Percentiles rank a stretch among this genome's conserved stretches.
Conservation (phyloP, 306 rosid species). For the Corylus heterophylla region DNA sequence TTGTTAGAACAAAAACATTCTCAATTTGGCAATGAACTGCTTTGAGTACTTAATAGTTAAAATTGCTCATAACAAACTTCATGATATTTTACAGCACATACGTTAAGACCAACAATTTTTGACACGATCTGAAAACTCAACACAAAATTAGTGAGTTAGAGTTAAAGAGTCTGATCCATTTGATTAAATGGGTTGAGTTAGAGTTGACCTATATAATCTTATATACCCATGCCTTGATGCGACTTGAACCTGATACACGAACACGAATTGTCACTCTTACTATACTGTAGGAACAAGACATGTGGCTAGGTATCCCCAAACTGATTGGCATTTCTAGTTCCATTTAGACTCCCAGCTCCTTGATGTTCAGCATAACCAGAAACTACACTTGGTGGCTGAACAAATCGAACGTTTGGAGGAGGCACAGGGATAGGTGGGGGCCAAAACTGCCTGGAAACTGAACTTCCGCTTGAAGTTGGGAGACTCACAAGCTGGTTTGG, state of each 20-base stretch:
- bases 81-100: not conserved
- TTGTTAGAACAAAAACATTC: not conserved
- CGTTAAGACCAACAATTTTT: too few species aligned
- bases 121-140: too few species aligned
- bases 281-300: not conserved
- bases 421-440: slow-evolving; percentile 40
- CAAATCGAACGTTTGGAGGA: slow-evolving; percentile 38
- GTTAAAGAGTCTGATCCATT: too few species aligned
- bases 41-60: not conserved
- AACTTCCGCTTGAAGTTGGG: slow-evolving; percentile 38
- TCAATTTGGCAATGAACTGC: not conserved
- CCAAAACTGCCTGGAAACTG: slow-evolving; percentile 39
- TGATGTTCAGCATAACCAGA: slow-evolving; percentile 37
- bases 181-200: too few species aligned
- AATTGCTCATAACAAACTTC: not conserved
- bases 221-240: too few species aligned
- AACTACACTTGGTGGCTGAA: slow-evolving; percentile 41
- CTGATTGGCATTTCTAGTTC: slow-evolving; percentile 23
- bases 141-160: too few species aligned
- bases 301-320: slow-evolving; percentile 15
- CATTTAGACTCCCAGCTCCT: slow-evolving; percentile 22
- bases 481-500: slow-evolving; percentile 49
- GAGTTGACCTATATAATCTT: too few species aligned
- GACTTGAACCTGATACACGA: too few species aligned
- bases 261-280: too few species aligned